Evolutionary conservation across 1,284 basidiomycete genomes (phyloP).

Genomic region (Ustilago cynodontis): DNA sequence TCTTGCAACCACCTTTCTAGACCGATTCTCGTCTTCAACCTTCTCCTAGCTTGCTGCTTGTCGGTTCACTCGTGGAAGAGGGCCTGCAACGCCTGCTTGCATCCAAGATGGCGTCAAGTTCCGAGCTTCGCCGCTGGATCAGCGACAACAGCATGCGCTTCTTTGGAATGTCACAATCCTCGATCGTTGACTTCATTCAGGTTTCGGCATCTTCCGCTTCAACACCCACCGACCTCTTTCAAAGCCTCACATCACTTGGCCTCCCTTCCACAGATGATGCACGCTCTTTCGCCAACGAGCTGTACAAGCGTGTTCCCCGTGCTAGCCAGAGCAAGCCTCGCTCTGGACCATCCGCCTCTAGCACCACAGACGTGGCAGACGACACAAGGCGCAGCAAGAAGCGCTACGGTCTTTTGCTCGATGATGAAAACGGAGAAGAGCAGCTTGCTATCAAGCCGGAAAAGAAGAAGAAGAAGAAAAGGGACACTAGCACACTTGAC

Average conservation of each 20-base stretch:
- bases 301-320: slow-evolving; percentile 80
- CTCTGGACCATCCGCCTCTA: slow-evolving; percentile 68
- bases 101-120: slow-evolving; percentile 20
- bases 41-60: too few relatives aligned
- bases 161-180: slow-evolving; percentile 64
- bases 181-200: slow-evolving; percentile 61
- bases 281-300: slow-evolving; percentile 81
- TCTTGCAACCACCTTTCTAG: not conserved
- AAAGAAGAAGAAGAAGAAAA: slow-evolving; percentile 77
- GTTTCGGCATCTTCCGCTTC: slow-evolving; percentile 80
- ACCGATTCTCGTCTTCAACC: too few relatives aligned
- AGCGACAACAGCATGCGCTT: slow-evolving; percentile 61
- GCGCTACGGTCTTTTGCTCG: slow-evolving; percentile 58
- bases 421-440: slow-evolving; percentile 53
- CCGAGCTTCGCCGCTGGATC: slow-evolving; percentile 62
- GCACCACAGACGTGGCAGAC: not conserved
- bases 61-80: too few relatives aligned
- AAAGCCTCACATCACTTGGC: slow-evolving; percentile 80
- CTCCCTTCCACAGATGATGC: slow-evolving; percentile 83
- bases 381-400: slow-evolving; percentile 41
- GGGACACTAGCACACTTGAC: slow-evolving; percentile 79
- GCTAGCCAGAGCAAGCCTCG: slow-evolving; percentile 76
- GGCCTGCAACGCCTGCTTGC: too few relatives aligned
- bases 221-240: slow-evolving; percentile 81
- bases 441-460: slow-evolving; percentile 62